A percentile compares a stretch with the other conserved stretches of the same genome.
These are phyloP conservation scores for Leccinum truebloodii DNA, from an alignment of 768 basidiomycete species.

Conservation along the genomic window DNA sequence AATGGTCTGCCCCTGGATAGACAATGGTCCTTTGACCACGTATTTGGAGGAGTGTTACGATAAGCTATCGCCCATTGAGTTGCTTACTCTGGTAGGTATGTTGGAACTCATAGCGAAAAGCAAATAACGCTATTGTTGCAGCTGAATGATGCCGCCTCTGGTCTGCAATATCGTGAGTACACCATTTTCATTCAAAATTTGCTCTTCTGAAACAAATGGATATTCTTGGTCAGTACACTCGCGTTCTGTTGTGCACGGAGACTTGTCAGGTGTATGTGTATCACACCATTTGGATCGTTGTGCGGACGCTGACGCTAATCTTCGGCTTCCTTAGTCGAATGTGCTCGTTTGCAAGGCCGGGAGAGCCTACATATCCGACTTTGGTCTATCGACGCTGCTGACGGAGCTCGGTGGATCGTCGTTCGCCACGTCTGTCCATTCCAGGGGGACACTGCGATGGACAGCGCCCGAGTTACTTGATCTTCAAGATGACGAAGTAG, in stretches of 20 bases:
- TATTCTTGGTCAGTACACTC: constrained; percentile 16
- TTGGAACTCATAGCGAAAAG: background rate
- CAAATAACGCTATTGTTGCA: background rate
- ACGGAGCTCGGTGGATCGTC: constrained; percentile 38
- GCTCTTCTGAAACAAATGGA: background rate
- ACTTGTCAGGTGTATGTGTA: constrained; percentile 24
- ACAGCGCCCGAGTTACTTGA: constrained; percentile 34
- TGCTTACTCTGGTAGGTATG: constrained; percentile 11
- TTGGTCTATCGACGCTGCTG: constrained; percentile 45
- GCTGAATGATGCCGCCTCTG: constrained; percentile 22
- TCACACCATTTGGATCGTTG: background rate
- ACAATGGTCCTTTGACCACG: constrained; percentile 22
- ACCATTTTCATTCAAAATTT: background rate
- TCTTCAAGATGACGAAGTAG: constrained; percentile 18
- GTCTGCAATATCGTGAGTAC: constrained; percentile 21
- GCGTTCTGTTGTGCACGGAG: constrained; percentile 18
- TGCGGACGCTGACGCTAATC: background rate
- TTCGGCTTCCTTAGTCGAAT: constrained; percentile 11
- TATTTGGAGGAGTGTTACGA: constrained; percentile 21
- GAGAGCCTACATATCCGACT: constrained; percentile 36
- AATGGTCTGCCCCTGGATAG: constrained; percentile 33
- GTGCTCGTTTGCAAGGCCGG: constrained; percentile 17
- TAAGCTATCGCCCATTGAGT: constrained; percentile 5
- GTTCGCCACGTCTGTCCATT: constrained; percentile 37
- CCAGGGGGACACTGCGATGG: constrained; percentile 32